Base-by-base conservation (phyloP, 2,329 filamentous ascomycete species). In the Sporothrix pallida region DNA sequence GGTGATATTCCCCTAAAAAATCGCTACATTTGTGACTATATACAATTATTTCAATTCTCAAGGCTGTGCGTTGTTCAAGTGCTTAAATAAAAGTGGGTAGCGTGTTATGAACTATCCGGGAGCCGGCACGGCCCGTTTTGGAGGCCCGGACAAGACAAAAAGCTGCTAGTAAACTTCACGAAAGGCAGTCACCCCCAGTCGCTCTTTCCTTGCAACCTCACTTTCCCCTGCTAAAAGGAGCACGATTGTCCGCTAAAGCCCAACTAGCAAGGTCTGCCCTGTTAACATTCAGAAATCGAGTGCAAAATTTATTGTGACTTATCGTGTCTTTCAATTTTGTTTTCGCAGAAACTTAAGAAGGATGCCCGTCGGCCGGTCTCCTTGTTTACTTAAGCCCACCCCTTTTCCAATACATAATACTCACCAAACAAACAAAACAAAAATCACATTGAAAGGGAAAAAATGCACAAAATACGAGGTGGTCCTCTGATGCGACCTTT, bases 71-170 rank as follows among this genome's bases (percentile, higher is more conserved):
- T 37, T 37, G 31, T 37, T 37, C 31, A 37, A 37, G 31, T 37
- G 31, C 31, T 37, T 5, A 37, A 37, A 37, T 37, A 62, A 67
- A 73, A 72, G 58, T 60, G 56, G 71, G 52, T 54, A 44, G 60
- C 46, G 15, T 67, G 48, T 50, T 69, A 68, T 69, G 72, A 50
- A 46, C 73, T 54, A 60, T 73, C 63, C 75, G 74, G 74, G 71
- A 75, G 72, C 74, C 76, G 76, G 76, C 75, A 77, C 76, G 76
- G 76, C 76, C 76, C 76, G 76, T 76, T 77, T 77, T 76, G 60
- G 48, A 60, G 72, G 72, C 71, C 73, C 68, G 62, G 73, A 58
- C 71, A 60, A 26, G 26, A 37, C 31, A 37, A 48, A 42, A 67
- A 52, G 63, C 56, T 48, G 58, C 42, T 60, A 68, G 54, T 37